Percentiles rank a stretch among this genome's conserved stretches.
Evolutionary conservation across 2,329 filamentous ascomycete species (phyloP).

Genomic region (Thermothelomyces thermophilus): DNA sequence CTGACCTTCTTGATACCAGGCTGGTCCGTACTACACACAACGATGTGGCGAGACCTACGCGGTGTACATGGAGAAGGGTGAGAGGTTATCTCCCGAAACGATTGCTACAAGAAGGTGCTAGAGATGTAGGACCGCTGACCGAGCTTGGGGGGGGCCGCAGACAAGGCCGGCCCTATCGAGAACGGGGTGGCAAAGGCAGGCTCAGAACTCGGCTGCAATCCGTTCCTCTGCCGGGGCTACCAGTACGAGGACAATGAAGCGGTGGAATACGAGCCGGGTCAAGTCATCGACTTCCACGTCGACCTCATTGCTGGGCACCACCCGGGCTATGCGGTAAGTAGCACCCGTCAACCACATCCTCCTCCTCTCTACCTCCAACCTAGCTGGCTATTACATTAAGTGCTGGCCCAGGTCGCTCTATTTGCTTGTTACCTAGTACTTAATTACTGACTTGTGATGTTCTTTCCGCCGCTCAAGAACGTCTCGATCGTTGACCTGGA

Average conservation of each 20-base stretch:
- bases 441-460: no score
- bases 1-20: background rate
- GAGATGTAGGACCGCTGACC: no score
- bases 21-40: background rate
- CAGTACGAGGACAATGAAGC: conserved; percentile 1
- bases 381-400: no score
- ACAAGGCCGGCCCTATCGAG: conserved; percentile 1
- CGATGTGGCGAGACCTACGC: background rate
- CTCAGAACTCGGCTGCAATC: background rate
- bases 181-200: background rate
- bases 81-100: background rate
- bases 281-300: conserved; percentile 3
- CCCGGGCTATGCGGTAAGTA: conserved; percentile 2
- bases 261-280: background rate
- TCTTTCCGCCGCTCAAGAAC: background rate
- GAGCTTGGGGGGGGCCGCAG: no score
- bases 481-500: background rate
- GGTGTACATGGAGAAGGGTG: background rate
- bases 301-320: conserved; percentile 1
- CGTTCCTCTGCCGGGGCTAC: conserved; percentile 4
- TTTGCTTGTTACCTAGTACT: no score
- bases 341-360: no score
- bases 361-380: no score
- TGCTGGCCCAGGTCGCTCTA: no score
- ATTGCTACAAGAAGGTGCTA: background rate